Evolutionary conservation across 1,284 basidiomycete species (phyloP).

Genomic region (Naganishia liquefaciens): DNA sequence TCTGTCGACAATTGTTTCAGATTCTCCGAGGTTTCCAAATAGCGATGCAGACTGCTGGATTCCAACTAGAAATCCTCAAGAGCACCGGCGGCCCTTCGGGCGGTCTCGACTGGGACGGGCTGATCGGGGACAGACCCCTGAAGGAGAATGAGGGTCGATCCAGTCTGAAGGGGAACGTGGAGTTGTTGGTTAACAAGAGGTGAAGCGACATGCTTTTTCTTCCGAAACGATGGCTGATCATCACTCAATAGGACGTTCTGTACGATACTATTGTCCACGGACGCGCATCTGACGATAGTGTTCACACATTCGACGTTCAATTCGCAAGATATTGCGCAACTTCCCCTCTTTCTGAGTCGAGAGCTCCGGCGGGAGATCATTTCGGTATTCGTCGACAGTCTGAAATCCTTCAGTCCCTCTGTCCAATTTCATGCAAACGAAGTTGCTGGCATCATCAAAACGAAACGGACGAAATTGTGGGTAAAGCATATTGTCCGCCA

Average conservation of each 20-base stretch:
- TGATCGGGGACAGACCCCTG: slow-evolving; percentile 1
- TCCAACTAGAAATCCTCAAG: slow-evolving; percentile 19
- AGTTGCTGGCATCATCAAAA: slow-evolving; percentile 20
- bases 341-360: slow-evolving; percentile 25
- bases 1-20: slow-evolving; percentile 20
- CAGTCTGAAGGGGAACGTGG: slow-evolving; percentile 3
- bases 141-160: slow-evolving; percentile 10
- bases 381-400: slow-evolving; percentile 5
- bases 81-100: slow-evolving; percentile 25
- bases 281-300: slow-evolving; percentile 24
- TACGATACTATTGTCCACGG: slow-evolving; percentile 26
- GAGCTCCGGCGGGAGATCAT: slow-evolving; percentile 28
- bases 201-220: neutral
- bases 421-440: slow-evolving; percentile 12
- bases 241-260: slow-evolving; percentile 19
- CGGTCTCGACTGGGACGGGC: slow-evolving; percentile 31
- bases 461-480: slow-evolving; percentile 28
- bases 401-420: slow-evolving; percentile 1
- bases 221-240: neutral
- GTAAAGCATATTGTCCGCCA: neutral
- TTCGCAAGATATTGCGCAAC: slow-evolving; percentile 32
- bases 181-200: neutral
- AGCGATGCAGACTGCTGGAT: slow-evolving; percentile 9
- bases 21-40: slow-evolving; percentile 12
- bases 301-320: slow-evolving; percentile 24